These are phyloP conservation scores for Triticum turgidum DNA, from an alignment of 176 grass and related monocot species.

Conservation along the genomic window DNA sequence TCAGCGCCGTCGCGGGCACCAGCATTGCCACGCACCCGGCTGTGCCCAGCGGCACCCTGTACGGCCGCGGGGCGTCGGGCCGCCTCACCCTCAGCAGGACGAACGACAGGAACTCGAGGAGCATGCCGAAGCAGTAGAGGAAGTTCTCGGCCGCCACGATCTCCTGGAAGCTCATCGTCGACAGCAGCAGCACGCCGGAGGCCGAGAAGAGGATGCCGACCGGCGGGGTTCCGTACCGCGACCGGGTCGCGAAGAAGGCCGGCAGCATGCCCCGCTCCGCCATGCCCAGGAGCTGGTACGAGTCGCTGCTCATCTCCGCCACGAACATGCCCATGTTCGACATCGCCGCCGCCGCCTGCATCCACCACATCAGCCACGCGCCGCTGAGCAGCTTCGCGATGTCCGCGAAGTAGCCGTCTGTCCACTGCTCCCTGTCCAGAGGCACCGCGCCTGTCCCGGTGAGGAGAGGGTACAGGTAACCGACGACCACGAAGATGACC, in stretches of 20 bases:
- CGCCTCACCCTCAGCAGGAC: constrained; percentile 39
- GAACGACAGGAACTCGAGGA: constrained; percentile 35
- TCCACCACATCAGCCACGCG: constrained; percentile 23
- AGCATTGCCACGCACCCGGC: constrained; percentile 16
- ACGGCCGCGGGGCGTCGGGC: constrained; percentile 39
- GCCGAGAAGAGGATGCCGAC: constrained; percentile 24
- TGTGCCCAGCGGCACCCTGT: constrained; percentile 43
- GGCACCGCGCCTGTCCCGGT: constrained; percentile 1
- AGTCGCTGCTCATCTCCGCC: constrained; percentile 22
- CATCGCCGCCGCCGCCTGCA: constrained; percentile 11
- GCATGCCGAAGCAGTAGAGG: constrained; percentile 24
- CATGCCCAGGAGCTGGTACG: constrained; percentile 22
- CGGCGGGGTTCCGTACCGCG: not conserved
- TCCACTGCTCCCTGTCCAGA: constrained; percentile 10
- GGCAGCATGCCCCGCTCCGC: constrained; percentile 20
- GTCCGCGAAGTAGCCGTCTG: constrained; percentile 15
- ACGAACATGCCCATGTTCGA: constrained; percentile 23
- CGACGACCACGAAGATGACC: constrained; percentile 17
- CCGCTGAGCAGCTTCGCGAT: constrained; percentile 35
- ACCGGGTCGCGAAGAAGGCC: constrained; percentile 5
- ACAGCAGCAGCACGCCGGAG: constrained; percentile 21
- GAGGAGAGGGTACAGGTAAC: constrained; percentile 14
- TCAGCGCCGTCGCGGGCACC: constrained; percentile 9
- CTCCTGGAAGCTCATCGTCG: constrained; percentile 62
- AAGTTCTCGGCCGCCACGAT: constrained; percentile 66